phyloP scores from a whole-genome alignment of 345 rosid species.

The Noccaea bulbosa region DNA sequence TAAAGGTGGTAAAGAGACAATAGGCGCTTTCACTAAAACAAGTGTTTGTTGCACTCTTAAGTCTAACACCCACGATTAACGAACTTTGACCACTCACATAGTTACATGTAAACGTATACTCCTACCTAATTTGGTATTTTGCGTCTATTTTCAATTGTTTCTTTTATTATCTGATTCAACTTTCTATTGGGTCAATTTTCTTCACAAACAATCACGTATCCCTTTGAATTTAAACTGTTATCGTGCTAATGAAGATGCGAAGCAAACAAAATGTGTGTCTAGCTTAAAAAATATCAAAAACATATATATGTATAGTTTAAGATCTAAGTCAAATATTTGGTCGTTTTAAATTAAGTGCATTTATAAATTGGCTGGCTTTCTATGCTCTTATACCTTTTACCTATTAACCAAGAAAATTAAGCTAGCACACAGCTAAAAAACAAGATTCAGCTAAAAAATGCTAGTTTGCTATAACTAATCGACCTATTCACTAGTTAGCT shows the following conservation, averaged over 20 bases:
- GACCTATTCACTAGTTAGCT: conserved; percentile 1
- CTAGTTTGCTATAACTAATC: conserved; percentile 1
- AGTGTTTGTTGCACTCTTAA: conserved; percentile 34
- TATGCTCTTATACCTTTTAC: background rate
- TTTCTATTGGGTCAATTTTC: conserved; percentile 32
- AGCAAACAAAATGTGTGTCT: conserved; percentile 3
- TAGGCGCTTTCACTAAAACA: conserved; percentile 29
- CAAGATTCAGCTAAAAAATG: background rate
- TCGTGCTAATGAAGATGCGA: conserved; percentile 24
- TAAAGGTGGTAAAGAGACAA: conserved; percentile 30
- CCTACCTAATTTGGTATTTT: conserved; percentile 15
- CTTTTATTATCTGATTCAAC: conserved; percentile 14
- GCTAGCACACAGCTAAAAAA: background rate
- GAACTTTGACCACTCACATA: conserved; percentile 43
- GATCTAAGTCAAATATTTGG: conserved; percentile 11
- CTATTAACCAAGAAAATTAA: background rate
- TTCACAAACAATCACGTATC: conserved; percentile 34
- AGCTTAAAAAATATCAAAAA: background rate
- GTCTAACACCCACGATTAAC: conserved; percentile 45
- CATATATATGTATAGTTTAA: background rate
- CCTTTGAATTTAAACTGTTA: conserved; percentile 30
- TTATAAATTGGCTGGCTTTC: conserved; percentile 14
- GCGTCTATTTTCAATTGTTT: conserved; percentile 25
- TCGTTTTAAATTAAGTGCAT: conserved; percentile 28
- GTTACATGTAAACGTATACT: conserved; percentile 28